A percentile compares a stretch with the other conserved stretches of the same genome.
Conservation (phyloP, 163 green algal genomes). For the Prototheca cutis region DNA sequence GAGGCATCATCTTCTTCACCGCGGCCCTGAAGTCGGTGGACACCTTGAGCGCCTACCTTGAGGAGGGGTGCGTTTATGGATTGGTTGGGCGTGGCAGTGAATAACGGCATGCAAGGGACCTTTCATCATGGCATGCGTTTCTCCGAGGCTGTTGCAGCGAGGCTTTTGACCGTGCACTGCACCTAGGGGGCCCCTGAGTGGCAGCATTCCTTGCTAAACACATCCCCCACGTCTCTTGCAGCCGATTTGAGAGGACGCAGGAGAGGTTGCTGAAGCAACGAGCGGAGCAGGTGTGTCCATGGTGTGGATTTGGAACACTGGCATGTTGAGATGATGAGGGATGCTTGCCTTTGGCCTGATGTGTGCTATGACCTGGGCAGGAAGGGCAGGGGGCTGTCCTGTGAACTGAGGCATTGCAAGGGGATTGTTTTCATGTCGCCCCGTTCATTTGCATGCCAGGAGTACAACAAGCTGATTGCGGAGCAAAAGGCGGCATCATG, state of each 20-base stretch:
- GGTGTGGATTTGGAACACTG: no score
- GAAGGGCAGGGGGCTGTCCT: no score
- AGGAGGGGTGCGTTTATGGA: constrained; percentile 17
- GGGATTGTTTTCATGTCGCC: neutral
- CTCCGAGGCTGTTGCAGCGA: neutral
- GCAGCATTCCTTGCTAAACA: no score
- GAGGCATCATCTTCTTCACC: neutral
- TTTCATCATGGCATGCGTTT: neutral
- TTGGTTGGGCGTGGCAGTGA: neutral
- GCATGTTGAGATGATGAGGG: no score
- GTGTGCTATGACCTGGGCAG: no score
- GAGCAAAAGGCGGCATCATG: neutral
- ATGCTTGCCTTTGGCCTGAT: no score
- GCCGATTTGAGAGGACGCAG: no score
- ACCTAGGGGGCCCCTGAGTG: no score
- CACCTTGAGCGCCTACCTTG: constrained; percentile 12
- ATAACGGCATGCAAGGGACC: neutral
- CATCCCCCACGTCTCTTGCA: no score
- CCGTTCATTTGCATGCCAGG: neutral
- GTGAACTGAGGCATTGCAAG: neutral
- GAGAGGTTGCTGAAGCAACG: no score
- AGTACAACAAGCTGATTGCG: neutral
- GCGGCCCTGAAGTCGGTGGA: constrained; percentile 15
- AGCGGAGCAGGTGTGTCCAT: no score
- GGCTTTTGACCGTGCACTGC: no score